Conservation (phyloP, 305 asterid genomes). For the Withania somnifera region DNA sequence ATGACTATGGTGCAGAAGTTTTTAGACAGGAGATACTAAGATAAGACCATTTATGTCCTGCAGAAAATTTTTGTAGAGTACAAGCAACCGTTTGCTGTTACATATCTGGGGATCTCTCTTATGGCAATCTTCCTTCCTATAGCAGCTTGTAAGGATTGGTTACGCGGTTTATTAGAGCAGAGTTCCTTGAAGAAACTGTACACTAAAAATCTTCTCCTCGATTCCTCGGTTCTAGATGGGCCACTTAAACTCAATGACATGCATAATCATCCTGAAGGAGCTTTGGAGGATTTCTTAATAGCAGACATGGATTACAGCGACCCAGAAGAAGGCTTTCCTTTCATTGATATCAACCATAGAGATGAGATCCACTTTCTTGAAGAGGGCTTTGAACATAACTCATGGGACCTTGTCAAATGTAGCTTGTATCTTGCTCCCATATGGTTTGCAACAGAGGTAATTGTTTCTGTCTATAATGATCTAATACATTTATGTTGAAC, state of each 20-base stretch:
- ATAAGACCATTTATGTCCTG: slow-evolving; percentile 11
- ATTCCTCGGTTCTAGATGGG: slow-evolving; percentile 20
- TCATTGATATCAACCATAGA: slow-evolving; percentile 22
- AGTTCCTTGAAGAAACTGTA: slow-evolving; percentile 17
- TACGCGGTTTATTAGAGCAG: slow-evolving; percentile 19
- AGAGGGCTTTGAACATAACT: slow-evolving; percentile 19
- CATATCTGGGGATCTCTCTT: slow-evolving; percentile 64
- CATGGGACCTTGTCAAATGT: slow-evolving; percentile 30
- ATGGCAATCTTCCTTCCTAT: slow-evolving; percentile 64
- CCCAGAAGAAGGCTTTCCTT: slow-evolving; percentile 32
- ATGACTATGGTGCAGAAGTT: background rate
- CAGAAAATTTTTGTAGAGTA: slow-evolving; percentile 66
- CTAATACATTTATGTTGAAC: background rate
- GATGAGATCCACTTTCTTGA: slow-evolving; percentile 26
- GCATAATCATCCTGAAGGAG: slow-evolving; percentile 23
- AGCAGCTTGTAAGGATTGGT: slow-evolving; percentile 44
- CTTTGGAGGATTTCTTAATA: slow-evolving; percentile 26
- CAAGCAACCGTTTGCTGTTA: slow-evolving; percentile 67
- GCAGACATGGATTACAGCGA: slow-evolving; percentile 26
- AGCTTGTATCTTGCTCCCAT: slow-evolving; percentile 60
- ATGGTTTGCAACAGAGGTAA: slow-evolving; percentile 75
- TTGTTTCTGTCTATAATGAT: background rate
- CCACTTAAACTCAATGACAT: slow-evolving; percentile 22
- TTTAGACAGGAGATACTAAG: background rate
- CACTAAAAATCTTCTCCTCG: slow-evolving; percentile 12